Base-by-base conservation (phyloP, 1,139 yeast species). In the Diutina mesorugosa region DNA sequence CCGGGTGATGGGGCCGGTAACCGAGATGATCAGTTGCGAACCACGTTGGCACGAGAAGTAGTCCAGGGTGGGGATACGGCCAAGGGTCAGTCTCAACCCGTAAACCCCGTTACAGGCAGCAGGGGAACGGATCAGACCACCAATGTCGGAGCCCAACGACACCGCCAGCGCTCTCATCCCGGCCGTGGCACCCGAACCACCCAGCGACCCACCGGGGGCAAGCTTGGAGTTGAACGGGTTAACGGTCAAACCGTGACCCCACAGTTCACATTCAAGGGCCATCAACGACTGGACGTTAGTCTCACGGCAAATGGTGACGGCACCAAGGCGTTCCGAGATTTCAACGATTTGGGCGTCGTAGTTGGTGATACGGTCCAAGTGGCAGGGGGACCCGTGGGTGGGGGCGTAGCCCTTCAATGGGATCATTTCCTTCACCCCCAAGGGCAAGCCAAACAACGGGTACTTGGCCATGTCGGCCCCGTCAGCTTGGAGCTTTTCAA, bases 111-210 rank as follows among this genome's bases (percentile, higher is more conserved):
- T 76, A 59, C 77, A 77, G 10, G 77, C 72, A 3, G 85, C 78
- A 2, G 88, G 88, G 57, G 74, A 73, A 57, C 87, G 69, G 56
- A 83, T 80, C 38, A 81, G 74, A 6, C 87, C 88, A 14, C 87
- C 88, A 61, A 84, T 80, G 66, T 84, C 87, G 16, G 85, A 80
- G 9, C 87, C 86, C 51, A 82, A 56, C 1, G 72, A 71, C 54
- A 68, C 60, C 8, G 66, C 62, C 48, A 65, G 59, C 21, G 68
- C 72, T 46, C 63, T 62, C 54, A 66, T 59, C 4, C 66, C 69
- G 38, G 63, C 63, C 35, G 66, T 59, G 2, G 64, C 67, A 35
- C 70, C 71, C 57, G 67, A 71, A 5, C 71, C 71, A 46, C 67
- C 63, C 1, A 68, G 65, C 6, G 68, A 65, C 2, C 71, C 71